These are phyloP conservation scores for Enterospora canceri DNA, from an alignment of 371 early-diverging fungal genomes.

Conservation along the genomic window DNA sequence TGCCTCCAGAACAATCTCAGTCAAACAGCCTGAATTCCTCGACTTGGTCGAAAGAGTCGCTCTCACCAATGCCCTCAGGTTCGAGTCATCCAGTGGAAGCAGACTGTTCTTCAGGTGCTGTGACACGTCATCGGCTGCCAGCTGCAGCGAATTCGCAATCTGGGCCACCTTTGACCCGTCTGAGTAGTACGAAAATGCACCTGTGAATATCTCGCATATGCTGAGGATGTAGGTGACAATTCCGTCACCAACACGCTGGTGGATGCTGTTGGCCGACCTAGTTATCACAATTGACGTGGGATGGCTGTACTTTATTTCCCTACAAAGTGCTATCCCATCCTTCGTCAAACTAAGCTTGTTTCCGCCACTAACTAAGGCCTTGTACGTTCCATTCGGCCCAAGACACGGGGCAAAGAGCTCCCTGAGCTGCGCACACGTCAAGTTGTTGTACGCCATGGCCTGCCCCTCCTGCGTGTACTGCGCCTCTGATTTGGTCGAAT, in stretches of 20 bases:
- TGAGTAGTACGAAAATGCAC: conserved; percentile 76
- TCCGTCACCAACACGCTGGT: conserved; percentile 94
- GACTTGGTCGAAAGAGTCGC: conserved; percentile 87
- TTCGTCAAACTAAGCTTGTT: conserved; percentile 62
- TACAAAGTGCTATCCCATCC: conserved; percentile 55
- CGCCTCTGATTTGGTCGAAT: conserved; percentile 52
- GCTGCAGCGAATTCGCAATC: conserved; percentile 82
- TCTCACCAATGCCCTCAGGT: conserved; percentile 75
- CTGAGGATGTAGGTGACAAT: conserved; percentile 85
- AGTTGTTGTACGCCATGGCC: conserved; percentile 85
- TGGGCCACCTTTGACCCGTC: conserved; percentile 90
- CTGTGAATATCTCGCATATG: conserved; percentile 84
- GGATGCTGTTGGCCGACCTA: conserved; percentile 88
- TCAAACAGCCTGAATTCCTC: conserved; percentile 71
- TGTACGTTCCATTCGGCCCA: conserved; percentile 94
- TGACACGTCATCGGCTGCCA: conserved; percentile 62
- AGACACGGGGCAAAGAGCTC: conserved; percentile 83
- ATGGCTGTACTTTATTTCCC: conserved; percentile 96
- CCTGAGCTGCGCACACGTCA: conserved; percentile 80
- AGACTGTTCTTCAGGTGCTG: conserved; percentile 75
- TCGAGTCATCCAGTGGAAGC: conserved; percentile 64
- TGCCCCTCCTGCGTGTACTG: conserved; percentile 64
- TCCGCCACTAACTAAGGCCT: conserved; percentile 67
- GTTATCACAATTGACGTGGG: conserved; percentile 98
- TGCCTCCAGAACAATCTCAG: conserved; percentile 85